Conservation (phyloP, 495 filamentous ascomycete genomes). For the Penicillium canariense region DNA sequence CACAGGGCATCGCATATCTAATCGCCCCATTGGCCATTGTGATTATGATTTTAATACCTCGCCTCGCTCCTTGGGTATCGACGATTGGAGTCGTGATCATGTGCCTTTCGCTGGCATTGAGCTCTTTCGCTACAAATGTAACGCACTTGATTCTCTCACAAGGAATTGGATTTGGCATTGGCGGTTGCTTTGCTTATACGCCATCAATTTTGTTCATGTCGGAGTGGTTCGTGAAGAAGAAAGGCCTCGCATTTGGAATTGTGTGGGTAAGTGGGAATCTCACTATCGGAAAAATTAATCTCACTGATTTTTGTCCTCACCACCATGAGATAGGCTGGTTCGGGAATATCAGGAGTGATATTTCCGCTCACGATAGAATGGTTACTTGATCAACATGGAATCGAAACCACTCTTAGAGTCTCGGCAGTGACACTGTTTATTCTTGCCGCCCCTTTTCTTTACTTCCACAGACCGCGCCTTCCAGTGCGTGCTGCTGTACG, state of each 20-base stretch:
- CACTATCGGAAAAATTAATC: not conserved
- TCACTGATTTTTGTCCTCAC: not conserved
- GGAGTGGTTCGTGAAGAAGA: conserved; percentile 51
- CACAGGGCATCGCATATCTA: conserved; percentile 49
- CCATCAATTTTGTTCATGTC: conserved; percentile 48
- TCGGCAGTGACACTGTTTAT: conserved; percentile 48
- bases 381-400: conserved; percentile 49
- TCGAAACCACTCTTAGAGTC: conserved; percentile 44
- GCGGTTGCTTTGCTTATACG: conserved; percentile 44
- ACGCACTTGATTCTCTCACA: conserved; percentile 48
- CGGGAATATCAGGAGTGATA: conserved; percentile 36
- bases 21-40: conserved; percentile 38
- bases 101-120: conserved; percentile 36
- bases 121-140: conserved; percentile 43
- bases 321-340: conserved; percentile 32
- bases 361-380: conserved; percentile 49
- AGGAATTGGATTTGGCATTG: conserved; percentile 48
- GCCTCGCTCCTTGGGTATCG: conserved; percentile 30
- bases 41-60: conserved; percentile 29
- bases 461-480: conserved; percentile 53
- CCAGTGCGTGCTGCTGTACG: conserved; percentile 22
- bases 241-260: conserved; percentile 48
- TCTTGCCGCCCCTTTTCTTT: conserved; percentile 50
- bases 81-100: conserved; percentile 44
- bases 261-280: conserved; percentile 34